phyloP scores from a whole-genome alignment of 805 yeast genomes.

The Lachancea quebecensis region DNA sequence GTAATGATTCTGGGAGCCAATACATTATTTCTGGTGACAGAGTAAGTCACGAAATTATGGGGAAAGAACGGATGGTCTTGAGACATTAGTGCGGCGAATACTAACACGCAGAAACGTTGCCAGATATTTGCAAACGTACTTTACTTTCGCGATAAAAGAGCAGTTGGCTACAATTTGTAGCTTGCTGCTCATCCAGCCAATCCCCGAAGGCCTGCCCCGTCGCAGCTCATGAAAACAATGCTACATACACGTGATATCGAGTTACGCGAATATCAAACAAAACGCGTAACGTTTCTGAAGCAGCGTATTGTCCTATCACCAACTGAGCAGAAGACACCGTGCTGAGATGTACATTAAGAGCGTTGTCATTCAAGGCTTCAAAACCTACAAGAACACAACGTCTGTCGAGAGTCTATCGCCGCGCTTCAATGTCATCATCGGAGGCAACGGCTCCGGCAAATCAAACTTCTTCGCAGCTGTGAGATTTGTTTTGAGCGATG shows the following conservation, averaged over 20 bases:
- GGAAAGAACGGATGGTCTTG: too few species aligned
- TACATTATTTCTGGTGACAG: neutral
- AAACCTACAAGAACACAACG: conserved; percentile 82
- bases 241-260: too few species aligned
- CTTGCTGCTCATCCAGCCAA: too few species aligned
- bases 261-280: neutral
- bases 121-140: too few species aligned
- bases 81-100: too few species aligned
- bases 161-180: too few species aligned
- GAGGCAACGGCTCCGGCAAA: conserved; percentile 95
- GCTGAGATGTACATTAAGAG: conserved; percentile 36
- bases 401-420: conserved; percentile 72
- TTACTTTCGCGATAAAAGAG: too few species aligned
- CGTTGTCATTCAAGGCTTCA: conserved; percentile 85
- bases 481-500: conserved; percentile 85
- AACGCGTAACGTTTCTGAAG: conserved; percentile 4
- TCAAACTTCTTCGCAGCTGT: conserved; percentile 94
- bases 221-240: too few species aligned
- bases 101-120: too few species aligned
- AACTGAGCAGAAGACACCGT: neutral
- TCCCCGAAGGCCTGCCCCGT: too few species aligned
- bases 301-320: neutral
- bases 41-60: neutral
- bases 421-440: conserved; percentile 78
- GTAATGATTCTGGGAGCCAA: neutral